A percentile compares a stretch with the other conserved stretches of the same genome.
Conservation (phyloP, 2,329 filamentous ascomycete species). For the Pleochaeta shiraiana region DNA sequence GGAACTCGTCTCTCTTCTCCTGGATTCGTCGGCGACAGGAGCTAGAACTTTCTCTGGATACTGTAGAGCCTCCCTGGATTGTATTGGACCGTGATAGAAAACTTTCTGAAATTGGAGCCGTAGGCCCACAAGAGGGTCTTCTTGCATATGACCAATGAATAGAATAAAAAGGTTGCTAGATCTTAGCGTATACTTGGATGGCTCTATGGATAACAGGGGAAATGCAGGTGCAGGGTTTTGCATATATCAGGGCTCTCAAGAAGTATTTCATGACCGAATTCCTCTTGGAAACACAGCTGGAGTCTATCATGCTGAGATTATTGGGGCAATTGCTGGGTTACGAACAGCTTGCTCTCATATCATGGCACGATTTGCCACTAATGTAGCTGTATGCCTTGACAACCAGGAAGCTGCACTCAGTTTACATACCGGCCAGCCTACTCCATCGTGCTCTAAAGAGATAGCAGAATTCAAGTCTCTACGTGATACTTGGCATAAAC, state of each 20-base stretch:
- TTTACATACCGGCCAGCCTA: neutral
- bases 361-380: neutral
- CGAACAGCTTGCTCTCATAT: neutral
- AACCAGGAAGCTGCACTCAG: neutral
- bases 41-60: neutral
- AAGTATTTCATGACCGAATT: neutral
- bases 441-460: neutral
- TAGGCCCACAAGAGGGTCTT: neutral
- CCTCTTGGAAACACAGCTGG: neutral
- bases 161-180: neutral
- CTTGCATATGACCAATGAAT: neutral
- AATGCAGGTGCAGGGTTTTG: neutral
- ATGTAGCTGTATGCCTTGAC: neutral
- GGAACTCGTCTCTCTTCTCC: neutral
- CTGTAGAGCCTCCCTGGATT: neutral
- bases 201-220: neutral
- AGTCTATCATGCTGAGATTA: neutral
- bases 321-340: neutral
- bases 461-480: neutral
- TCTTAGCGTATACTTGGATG: neutral
- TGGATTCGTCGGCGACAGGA: neutral
- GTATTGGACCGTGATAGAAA: neutral
- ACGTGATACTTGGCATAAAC: neutral
- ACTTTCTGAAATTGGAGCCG: neutral
- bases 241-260: neutral